Conservation (phyloP, 352 stramenopile species). For the Phytopythium helicoides region DNA sequence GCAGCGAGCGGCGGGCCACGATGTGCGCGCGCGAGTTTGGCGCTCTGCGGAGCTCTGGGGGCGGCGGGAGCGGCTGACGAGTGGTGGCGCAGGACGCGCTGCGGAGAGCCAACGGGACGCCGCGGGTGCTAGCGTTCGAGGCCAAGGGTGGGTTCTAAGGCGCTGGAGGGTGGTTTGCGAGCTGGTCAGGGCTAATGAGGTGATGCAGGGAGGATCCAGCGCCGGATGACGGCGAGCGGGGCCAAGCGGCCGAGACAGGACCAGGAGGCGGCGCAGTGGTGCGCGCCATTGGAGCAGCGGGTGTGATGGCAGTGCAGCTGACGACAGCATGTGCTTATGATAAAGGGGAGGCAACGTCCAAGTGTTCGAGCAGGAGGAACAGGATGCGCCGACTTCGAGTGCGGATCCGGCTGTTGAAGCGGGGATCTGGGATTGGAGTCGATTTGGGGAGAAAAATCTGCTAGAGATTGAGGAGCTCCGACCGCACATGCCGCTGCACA, state of each 20-base stretch:
- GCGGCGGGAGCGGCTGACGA: no score
- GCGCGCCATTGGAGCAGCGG: not conserved
- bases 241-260: slow-evolving; percentile 25
- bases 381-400: slow-evolving; percentile 2
- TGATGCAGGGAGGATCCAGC: slow-evolving; percentile 36
- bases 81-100: slow-evolving; percentile 22
- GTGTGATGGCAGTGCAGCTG: not conserved
- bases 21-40: slow-evolving; percentile 17
- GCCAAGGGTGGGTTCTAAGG: slow-evolving; percentile 71
- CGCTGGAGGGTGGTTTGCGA: no score
- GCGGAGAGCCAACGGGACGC: slow-evolving; percentile 26
- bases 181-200: no score
- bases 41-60: no score
- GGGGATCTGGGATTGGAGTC: slow-evolving; percentile 61
- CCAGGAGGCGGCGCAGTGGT: slow-evolving; percentile 37
- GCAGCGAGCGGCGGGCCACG: slow-evolving; percentile 34
- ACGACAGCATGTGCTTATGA: no score
- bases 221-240: slow-evolving; percentile 16
- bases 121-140: slow-evolving; percentile 67
- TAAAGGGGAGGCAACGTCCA: slow-evolving; percentile 56
- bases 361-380: slow-evolving; percentile 55
- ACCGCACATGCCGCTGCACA: slow-evolving; percentile 75
- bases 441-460: slow-evolving; percentile 49
- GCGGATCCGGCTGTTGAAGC: slow-evolving; percentile 9
- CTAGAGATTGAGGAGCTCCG: slow-evolving; percentile 77